Base-by-base conservation (phyloP, 768 basidiomycete genomes). In the Pulveroboletus sp. region DNA sequence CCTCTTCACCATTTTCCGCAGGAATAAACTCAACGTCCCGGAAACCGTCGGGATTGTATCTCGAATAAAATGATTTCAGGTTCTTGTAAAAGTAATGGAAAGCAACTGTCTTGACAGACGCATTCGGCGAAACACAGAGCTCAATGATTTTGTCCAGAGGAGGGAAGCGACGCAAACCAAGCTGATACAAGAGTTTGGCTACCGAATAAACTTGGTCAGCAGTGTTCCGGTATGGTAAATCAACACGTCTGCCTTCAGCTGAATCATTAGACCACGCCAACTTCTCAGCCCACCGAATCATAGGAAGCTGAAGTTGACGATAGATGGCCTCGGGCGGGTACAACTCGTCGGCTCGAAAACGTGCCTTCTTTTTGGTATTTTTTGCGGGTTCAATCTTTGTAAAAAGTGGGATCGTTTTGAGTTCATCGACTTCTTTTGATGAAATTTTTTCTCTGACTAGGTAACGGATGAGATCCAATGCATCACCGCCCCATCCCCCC, bases 51-150 rank as follows among this genome's bases (percentile, higher is more conserved):
- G 78, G 72, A 37, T 80, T 71, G 53, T 86, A 85, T 31, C 76
- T 67, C 4, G 65, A 56, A 59, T 87, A 93, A 42, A 75, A 75
- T 1, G 72, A 73, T 3, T 68, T 58, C n/a, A 84, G 71, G 59
- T 94, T 85, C 43, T 88, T 82, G 40, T 93, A 65, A 27, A 95
- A 77, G 68, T 94, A 97, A 44, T 81, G 79, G 36, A 95, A 70
- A 1, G 91, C 90, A 16, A 70, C 64, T 5, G 71, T 57, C 17
- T 80, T 79, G 21, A 77, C 63, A 57, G 75, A 60, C 6, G 68
- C 46, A 56, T 84, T 75, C 2, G 70, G 48, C 25, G 74, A 74
- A 2, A 86, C 75, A 31, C 90, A 90, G 4, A 94, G 72, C 27
- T 75, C 64, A 5, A 97, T 71, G 8, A 94, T 64, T 2, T 73